Percentiles rank a stretch among this genome's conserved stretches.
phyloP scores from a whole-genome alignment of 1,284 basidiomycete species.

The Cerrena zonata region DNA sequence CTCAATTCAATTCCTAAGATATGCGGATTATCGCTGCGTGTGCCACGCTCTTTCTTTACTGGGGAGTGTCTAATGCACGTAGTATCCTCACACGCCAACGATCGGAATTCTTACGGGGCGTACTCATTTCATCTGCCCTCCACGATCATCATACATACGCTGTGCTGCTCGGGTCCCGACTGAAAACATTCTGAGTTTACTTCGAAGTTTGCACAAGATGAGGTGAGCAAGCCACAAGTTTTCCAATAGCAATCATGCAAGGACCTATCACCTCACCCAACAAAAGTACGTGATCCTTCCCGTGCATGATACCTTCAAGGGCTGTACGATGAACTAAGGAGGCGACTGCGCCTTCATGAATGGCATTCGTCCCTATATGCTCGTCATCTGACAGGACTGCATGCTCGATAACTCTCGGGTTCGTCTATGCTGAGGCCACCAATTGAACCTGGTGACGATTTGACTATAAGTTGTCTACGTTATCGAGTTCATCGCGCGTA shows the following conservation, averaged over 20 bases:
- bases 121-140: slow-evolving; percentile 9
- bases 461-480: slow-evolving; percentile 10
- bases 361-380: neutral
- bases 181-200: neutral
- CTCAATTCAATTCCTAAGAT: too few relatives aligned
- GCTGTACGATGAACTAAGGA: neutral
- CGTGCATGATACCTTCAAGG: neutral
- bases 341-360: neutral
- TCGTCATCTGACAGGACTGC: slow-evolving; percentile 5
- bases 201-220: neutral
- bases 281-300: neutral
- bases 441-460: slow-evolving; percentile 9
- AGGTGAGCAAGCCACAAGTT: neutral
- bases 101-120: slow-evolving; percentile 13
- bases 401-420: slow-evolving; percentile 13
- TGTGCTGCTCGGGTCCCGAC: neutral
- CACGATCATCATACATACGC: slow-evolving; percentile 10
- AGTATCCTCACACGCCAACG: too few relatives aligned
- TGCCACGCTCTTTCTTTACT: too few relatives aligned
- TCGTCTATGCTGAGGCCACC: slow-evolving; percentile 12
- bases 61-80: too few relatives aligned
- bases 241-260: neutral
- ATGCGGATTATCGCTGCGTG: too few relatives aligned
- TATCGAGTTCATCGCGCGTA: slow-evolving; percentile 14
- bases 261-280: neutral